Base-by-base conservation (phyloP, 2,329 filamentous ascomycete species). In the Domatiomyces globalis region DNA sequence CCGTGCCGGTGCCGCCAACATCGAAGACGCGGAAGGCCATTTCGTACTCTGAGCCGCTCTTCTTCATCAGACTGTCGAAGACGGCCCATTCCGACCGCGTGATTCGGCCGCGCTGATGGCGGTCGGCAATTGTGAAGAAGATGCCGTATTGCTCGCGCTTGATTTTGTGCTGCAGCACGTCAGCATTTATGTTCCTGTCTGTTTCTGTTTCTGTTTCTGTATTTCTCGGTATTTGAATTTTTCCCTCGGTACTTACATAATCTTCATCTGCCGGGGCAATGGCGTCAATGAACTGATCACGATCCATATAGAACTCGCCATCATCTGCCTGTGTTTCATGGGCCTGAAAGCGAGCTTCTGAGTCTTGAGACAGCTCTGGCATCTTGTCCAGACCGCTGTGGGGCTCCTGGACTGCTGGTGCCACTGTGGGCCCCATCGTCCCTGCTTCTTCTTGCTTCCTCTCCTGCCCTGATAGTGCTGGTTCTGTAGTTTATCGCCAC, bases 1-100 rank as follows among this genome's bases (percentile, higher is more conserved):
- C 87, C 47, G 78, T 78, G 55, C 92, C 92, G 18, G 81, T 85
- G 55, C 85, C 80, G 49, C 90, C 82, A 61, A 87, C 77, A 65
- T 96, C 90, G 70, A 98, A 98, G 51, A 98, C 78, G 62, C 92
- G 86, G 73, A 96, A 98, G 15, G 92, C 90, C 62, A 98, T 95
- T 69, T 96, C 89, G 71, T 98, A 98, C 72, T 98, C 92, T 20
- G 45, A 18, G 67, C 92, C 92, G 65, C 96, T 92, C 56, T 92
- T 85, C 71, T 95, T 96, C 60, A 78, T 77, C 53, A 98, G 81
- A 73, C 94, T 94, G 72, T 95, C 87, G 69, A 96, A 98, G 58
- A 85, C 84, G 46, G 79, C 81, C 88, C 90, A 98, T 71, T 98
- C 92, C 54, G 81, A 74, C 50, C 96, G 72, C 61, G 73, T 85